These are phyloP conservation scores for Mortierella sp. DNA, from an alignment of 371 early-diverging fungal species.

Conservation along the genomic window DNA sequence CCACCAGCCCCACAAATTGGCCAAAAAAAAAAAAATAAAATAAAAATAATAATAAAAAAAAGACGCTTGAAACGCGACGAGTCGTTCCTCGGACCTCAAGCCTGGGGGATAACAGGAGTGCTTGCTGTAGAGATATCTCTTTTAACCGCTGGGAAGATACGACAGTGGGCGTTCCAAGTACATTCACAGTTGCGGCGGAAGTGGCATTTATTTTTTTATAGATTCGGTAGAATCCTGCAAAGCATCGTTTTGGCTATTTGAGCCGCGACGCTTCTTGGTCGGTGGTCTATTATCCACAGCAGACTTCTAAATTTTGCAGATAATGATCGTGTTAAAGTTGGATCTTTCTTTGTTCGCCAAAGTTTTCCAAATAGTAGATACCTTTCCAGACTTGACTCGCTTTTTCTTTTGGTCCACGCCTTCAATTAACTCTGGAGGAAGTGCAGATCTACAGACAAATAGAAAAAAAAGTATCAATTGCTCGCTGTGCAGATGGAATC, in stretches of 20 bases:
- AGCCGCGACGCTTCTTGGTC: slow-evolving; percentile 52
- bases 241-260: slow-evolving; percentile 28
- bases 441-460: slow-evolving; percentile 49
- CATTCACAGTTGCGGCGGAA: slow-evolving; percentile 8
- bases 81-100: background rate
- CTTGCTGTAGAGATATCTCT: slow-evolving; percentile 12
- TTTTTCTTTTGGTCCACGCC: slow-evolving; percentile 63
- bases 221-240: slow-evolving; percentile 12
- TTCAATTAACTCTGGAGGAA: slow-evolving; percentile 60
- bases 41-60: slow-evolving; percentile 1
- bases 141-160: slow-evolving; percentile 6
- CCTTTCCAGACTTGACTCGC: slow-evolving; percentile 51
- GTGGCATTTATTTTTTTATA: slow-evolving; percentile 11
- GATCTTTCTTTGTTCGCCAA: background rate
- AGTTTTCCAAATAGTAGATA: background rate
- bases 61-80: background rate
- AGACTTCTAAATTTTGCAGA: slow-evolving; percentile 19
- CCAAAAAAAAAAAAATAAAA: background rate
- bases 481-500: background rate
- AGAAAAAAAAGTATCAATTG: background rate
- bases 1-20: background rate
- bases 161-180: slow-evolving; percentile 3
- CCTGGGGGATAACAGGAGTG: slow-evolving; percentile 21
- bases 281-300: slow-evolving; percentile 32
- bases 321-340: background rate